Evolutionary conservation across 768 basidiomycete species (phyloP).

Genomic region (Galerina marginata): DNA sequence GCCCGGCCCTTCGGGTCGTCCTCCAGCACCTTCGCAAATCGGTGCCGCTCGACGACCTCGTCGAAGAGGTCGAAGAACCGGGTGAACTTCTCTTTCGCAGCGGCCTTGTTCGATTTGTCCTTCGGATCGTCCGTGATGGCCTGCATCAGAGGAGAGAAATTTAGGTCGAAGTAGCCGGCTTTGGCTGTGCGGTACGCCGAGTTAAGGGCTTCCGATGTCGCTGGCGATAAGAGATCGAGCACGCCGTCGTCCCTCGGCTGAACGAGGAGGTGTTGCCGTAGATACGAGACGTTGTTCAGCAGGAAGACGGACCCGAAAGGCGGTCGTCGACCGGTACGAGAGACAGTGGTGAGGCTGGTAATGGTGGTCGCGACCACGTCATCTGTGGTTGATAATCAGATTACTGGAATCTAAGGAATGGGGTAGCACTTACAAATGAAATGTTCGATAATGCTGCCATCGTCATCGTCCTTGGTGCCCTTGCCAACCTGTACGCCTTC

Average conservation of each 20-base stretch:
- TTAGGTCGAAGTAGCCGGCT: slow-evolving; percentile 83
- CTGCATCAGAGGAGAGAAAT: slow-evolving; percentile 81
- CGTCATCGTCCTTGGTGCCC: slow-evolving; percentile 53
- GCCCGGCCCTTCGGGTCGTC: no score
- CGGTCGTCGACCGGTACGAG: slow-evolving; percentile 62
- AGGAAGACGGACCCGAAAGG: slow-evolving; percentile 78
- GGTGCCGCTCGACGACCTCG: no score
- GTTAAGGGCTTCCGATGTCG: slow-evolving; percentile 65
- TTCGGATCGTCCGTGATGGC: slow-evolving; percentile 67
- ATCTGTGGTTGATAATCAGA: slow-evolving; percentile 42
- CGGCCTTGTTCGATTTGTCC: slow-evolving; percentile 25
- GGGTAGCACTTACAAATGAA: slow-evolving; percentile 63
- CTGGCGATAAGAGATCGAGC: slow-evolving; percentile 58
- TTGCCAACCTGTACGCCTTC: slow-evolving; percentile 70
- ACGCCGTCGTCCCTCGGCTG: slow-evolving; percentile 54
- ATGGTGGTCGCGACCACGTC: slow-evolving; percentile 76
- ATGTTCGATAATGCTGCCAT: slow-evolving; percentile 71
- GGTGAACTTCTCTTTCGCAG: slow-evolving; percentile 72
- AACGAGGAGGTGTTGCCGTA: slow-evolving; percentile 63
- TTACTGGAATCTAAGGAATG: neutral
- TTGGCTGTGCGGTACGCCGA: slow-evolving; percentile 82
- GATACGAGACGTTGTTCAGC: slow-evolving; percentile 78
- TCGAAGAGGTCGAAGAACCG: slow-evolving; percentile 24
- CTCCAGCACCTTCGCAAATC: no score
- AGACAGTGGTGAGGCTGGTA: slow-evolving; percentile 64